Base-by-base conservation (phyloP, 2,329 filamentous ascomycete species). In the Colletotrichum sp. region DNA sequence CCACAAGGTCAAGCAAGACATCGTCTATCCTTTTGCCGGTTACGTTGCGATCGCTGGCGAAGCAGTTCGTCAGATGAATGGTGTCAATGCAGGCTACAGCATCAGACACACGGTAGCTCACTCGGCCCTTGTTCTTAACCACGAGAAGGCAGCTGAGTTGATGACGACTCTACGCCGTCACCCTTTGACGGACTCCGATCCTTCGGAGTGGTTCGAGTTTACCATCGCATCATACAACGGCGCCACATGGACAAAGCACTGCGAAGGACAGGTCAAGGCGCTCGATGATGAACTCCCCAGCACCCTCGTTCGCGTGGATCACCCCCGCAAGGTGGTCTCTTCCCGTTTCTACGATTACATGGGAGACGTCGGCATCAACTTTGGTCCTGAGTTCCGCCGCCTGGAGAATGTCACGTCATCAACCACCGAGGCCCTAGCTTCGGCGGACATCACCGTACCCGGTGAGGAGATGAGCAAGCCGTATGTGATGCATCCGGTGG, bases 401-500 rank as follows among this genome's bases (percentile, higher is more conserved):
- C 57, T 61, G 25, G 11, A 28, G 15, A 30, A 61, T 30, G 27
- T 61, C 57, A n/a, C 27, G 3, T 28, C 57, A 19, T 28, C 27
- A 13, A 30, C 27, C 15, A n/a, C 27, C 13, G 28, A 32, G 11
- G 11, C 16, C 28, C 11, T 28, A 1, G 57, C 57, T 12, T 28
- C 30, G 15, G 27, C 27, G 2, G 30, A 28, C 15, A 30, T 61
- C 25, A 61, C 9, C 5, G 16, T n/a, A n/a, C 16, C 16, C 9
- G 11, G 15, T 22, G 22, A 27, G 0, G 22, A 44, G 22, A 22
- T 27, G 13, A 15, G 22, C 27, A 3, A 39, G 16, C 16, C 59
- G 7, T 83, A 48, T 34, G 32, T 36, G 15, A 25, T 48, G n/a
- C 68, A 71, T 22, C 68, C 68, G 15, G 28, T 22, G 25, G 9